Base-by-base conservation (phyloP, 2,329 filamentous ascomycete genomes). In the Claviceps africana region DNA sequence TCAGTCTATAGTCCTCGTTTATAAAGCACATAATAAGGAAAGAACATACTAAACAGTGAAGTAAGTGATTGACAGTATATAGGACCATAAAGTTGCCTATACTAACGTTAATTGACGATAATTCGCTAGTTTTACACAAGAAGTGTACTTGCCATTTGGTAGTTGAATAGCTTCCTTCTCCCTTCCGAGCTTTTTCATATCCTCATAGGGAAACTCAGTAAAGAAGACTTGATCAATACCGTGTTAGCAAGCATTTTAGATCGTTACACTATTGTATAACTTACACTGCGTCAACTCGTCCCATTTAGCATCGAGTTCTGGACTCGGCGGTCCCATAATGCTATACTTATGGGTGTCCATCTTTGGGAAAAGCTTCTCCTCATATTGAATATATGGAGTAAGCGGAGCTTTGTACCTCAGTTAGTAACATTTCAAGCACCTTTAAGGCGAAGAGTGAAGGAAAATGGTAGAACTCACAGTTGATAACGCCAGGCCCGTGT, bases 121-220 rank as follows among this genome's bases (percentile, higher is more conserved):
- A 35, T 13, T 22, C 9, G 21, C 28, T 35, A 33, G 10, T 19
- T 19, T 31, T 2, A 35, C 13, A n/a, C 9, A 13, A 22, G 17
- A 21, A 3, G 1, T n/a, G 17, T 33, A 22, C 45, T 48, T 48
- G 13, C 47, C 47, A n/a, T 48, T 48, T 17, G 47, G 47, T 6
- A 48, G n/a, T 28, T 48, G 47, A 37, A 48, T 48, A 13, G 47
- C 47, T 22, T 48, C 47, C 15, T 48, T 22, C 47, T 48, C 47
- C 5, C 47, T 22, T 39, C 47, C 47, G 1, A 48, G 33, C 33
- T 39, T 48, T 11, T 48, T 48, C 47, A 48, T 48, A 6, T 37
- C 47, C 15, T 48, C 45, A 15, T 47, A 47, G 11, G 45, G 45
- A 47, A 33, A 47, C 28, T 47, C 45, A 22, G 45, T 47, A n/a